phyloP scores from a whole-genome alignment of 2,329 filamentous ascomycete genomes.

The Ophiostoma sp. region DNA sequence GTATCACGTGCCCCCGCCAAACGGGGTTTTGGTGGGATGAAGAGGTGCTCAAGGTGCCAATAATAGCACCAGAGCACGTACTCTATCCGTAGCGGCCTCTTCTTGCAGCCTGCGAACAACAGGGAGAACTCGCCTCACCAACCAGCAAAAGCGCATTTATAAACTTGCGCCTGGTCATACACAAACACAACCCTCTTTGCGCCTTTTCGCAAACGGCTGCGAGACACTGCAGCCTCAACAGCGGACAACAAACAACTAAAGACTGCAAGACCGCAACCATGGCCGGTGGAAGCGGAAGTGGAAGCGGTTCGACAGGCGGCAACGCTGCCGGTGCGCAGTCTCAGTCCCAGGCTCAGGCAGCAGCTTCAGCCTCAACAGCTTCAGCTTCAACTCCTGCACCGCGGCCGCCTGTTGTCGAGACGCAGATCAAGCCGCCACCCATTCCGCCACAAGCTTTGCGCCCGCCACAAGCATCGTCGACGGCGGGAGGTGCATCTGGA shows the following conservation, averaged over 20 bases:
- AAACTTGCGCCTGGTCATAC: not conserved
- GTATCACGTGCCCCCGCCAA: not conserved
- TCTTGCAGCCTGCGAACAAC: not conserved
- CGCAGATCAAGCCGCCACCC: constrained; percentile 22
- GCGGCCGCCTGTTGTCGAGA: constrained; percentile 22
- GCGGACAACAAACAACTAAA: no score
- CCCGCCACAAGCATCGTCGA: not conserved
- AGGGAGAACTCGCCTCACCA: not conserved
- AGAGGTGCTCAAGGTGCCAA: not conserved
- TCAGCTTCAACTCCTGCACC: not conserved
- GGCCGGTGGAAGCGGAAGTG: constrained; percentile 11
- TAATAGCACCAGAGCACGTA: not conserved
- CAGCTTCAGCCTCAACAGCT: not conserved
- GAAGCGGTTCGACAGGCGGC: not conserved
- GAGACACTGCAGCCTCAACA: not conserved
- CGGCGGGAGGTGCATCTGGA: not conserved
- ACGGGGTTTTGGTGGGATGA: not conserved
- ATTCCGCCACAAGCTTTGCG: constrained; percentile 20
- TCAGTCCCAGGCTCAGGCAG: not conserved
- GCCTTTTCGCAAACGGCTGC: constrained; percentile 4
- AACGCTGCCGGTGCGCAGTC: not conserved
- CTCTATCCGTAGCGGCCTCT: not conserved
- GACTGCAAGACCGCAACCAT: not conserved
- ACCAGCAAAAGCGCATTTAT: not conserved
- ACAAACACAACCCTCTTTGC: not conserved